These are phyloP conservation scores for Knoxia roxburghii DNA, from an alignment of 257 asterid species.

Conservation along the genomic window DNA sequence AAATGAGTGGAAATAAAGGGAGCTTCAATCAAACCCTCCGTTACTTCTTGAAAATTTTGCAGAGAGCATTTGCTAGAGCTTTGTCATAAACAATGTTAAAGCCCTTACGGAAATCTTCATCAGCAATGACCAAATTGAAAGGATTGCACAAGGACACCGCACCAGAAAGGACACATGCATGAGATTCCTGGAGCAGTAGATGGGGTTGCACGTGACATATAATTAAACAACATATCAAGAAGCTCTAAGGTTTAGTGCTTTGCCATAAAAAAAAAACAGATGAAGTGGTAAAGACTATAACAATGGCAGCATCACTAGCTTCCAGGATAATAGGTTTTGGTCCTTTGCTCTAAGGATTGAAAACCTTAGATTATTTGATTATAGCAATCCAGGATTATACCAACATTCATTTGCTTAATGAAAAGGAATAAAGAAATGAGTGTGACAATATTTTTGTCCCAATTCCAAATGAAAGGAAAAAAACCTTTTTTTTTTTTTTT, in stretches of 20 bases:
- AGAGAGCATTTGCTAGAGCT: slow-evolving; percentile 73
- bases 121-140: slow-evolving; percentile 83
- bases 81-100: slow-evolving; percentile 83
- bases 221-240: neutral
- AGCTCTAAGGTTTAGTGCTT: neutral
- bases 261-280: neutral
- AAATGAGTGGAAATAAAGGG: slow-evolving; percentile 14
- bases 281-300: too few relatives aligned
- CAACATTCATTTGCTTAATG: neutral
- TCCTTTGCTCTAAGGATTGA: too few relatives aligned
- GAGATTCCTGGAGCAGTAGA: slow-evolving; percentile 57
- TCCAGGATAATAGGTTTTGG: too few relatives aligned
- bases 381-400: too few relatives aligned
- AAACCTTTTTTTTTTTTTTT: neutral
- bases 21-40: slow-evolving; percentile 11
- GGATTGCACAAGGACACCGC: slow-evolving; percentile 96
- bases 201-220: neutral
- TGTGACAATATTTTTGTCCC: neutral
- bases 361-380: too few relatives aligned
- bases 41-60: slow-evolving; percentile 78
- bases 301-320: too few relatives aligned
- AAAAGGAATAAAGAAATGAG: neutral
- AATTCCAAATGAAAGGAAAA: neutral
- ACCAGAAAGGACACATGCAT: slow-evolving; percentile 82
- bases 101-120: slow-evolving; percentile 95